Evolutionary conservation across 2,329 filamentous ascomycete genomes (phyloP), one percentile per base, ranked within the genome.

Genomic region (Amauroascus verrucosus): DNA sequence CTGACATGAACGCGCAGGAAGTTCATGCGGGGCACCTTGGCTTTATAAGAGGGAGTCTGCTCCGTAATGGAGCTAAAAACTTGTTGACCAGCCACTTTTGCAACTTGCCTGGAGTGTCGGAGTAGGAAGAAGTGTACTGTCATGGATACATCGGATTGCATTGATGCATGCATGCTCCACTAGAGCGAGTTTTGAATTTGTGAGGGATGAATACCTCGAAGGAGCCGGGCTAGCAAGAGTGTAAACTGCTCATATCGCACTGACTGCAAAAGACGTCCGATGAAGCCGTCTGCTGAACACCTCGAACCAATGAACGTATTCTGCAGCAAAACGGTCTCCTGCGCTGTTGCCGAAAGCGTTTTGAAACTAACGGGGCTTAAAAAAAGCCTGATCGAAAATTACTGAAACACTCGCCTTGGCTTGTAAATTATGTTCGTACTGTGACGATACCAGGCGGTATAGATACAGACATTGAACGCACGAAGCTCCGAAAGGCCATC

Each of bases 331-430:
- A 41, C 30, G 50, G 50, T 52, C 50, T 52, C 41, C 50, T 52
- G 50, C 41, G 40, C 49, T 35, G 40, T 52, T 52, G 50, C 50
- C 50, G 26, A 52, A 52, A 46, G 32, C 43, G 50, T 46, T 52
- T 46, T 20, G 41, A 52, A 51, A 51, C 37, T 28, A 28, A 40
- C 47, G 47, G 20, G 18, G 18, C 7, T 18, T 18, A 16, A 16
- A 8, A 30, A 32, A n/a, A n/a, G 26, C 44, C 26, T 14, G 26
- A 20, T n/a, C 14, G 14, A 30, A 41, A 44, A 51, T 44, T 51
- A 51, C 48, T 16, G 37, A 50, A 41, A 13, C 22, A 9, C 11
- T 3, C 4, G 22, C 8, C 37, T 49, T 26, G 47, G 24, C 33
- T 2, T 9, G 24, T 33, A 35, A 51, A 14, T 14, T 24, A 26